phyloP scores from a whole-genome alignment of 768 basidiomycete species.

The Rhodotorula babjevae region DNA sequence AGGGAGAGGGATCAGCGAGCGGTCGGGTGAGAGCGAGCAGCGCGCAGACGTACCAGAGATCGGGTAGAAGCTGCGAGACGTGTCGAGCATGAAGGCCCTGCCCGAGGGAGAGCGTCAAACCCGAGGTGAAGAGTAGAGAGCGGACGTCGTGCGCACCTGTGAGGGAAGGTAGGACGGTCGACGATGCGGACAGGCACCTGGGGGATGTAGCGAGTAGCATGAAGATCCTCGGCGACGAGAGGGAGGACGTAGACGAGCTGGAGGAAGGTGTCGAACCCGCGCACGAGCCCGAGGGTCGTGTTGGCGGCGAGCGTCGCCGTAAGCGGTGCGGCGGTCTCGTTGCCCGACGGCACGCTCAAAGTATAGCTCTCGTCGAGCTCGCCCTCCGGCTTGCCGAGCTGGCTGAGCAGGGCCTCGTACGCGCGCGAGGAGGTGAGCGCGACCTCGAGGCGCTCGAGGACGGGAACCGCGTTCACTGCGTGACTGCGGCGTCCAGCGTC shows the following conservation, averaged over 20 bases:
- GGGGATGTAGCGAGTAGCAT: slow-evolving; percentile 1
- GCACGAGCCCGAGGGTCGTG: slow-evolving; percentile 60
- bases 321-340: neutral
- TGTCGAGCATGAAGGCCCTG: slow-evolving; percentile 75
- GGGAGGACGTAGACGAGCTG: slow-evolving; percentile 59
- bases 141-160: neutral
- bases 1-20: neutral
- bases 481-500: neutral
- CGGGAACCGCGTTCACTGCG: neutral
- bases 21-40: neutral
- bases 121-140: neutral
- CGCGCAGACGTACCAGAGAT: neutral
- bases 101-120: neutral
- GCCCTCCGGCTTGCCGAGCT: slow-evolving; percentile 40
- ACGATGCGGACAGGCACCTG: slow-evolving; percentile 7
- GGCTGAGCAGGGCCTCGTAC: slow-evolving; percentile 46
- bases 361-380: slow-evolving; percentile 57
- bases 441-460: neutral
- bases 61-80: slow-evolving; percentile 64
- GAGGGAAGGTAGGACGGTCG: slow-evolving; percentile 28
- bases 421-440: neutral
- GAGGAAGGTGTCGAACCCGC: slow-evolving; percentile 72
- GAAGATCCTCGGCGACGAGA: rapidly evolving
- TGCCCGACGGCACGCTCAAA: slow-evolving; percentile 53
- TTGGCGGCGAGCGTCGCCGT: slow-evolving; percentile 59